Percentiles rank a stretch among this genome's conserved stretches.
Conservation (phyloP, 129 eudicot species). For the Centella asiatica region DNA sequence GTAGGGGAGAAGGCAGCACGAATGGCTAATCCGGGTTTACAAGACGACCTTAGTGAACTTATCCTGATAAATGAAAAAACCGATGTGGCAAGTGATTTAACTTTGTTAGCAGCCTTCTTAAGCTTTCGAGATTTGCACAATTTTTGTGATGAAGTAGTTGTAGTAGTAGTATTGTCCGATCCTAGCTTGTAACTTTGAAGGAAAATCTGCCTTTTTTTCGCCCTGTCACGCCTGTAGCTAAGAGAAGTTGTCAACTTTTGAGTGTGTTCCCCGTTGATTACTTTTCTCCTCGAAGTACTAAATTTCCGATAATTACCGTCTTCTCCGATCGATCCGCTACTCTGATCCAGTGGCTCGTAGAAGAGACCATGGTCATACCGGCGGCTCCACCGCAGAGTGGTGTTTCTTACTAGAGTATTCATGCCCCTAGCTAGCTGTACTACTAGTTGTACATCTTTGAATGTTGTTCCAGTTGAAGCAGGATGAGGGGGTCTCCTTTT, state of each 20-base stretch:
- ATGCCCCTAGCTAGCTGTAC: not conserved
- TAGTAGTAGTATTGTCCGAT: conserved; percentile 1
- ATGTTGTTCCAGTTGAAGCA: no score
- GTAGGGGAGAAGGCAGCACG: conserved; percentile 34
- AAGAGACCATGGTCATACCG: conserved; percentile 8
- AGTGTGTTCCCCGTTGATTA: not conserved
- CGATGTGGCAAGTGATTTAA: conserved; percentile 42
- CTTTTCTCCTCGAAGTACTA: conserved; percentile 7
- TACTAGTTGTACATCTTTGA: not conserved
- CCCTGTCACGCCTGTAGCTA: conserved; percentile 18
- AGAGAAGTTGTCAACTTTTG: not conserved
- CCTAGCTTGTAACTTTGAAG: conserved; percentile 37
- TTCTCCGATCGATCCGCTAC: not conserved
- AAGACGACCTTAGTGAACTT: conserved; percentile 29
- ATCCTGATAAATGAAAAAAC: conserved; percentile 38
- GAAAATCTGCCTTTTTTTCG: conserved; percentile 12
- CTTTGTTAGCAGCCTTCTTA: conserved; percentile 36
- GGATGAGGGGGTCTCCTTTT: no score
- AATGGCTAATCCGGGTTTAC: conserved; percentile 38
- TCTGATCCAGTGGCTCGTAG: conserved; percentile 9
- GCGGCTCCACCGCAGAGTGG: conserved; percentile 9
- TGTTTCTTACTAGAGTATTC: conserved; percentile 9
- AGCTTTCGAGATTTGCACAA: conserved; percentile 24
- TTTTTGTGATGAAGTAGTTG: conserved; percentile 14
- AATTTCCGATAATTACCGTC: not conserved